phyloP scores from a whole-genome alignment of 2,329 filamentous ascomycete genomes.

The Aspergillus terreus region DNA sequence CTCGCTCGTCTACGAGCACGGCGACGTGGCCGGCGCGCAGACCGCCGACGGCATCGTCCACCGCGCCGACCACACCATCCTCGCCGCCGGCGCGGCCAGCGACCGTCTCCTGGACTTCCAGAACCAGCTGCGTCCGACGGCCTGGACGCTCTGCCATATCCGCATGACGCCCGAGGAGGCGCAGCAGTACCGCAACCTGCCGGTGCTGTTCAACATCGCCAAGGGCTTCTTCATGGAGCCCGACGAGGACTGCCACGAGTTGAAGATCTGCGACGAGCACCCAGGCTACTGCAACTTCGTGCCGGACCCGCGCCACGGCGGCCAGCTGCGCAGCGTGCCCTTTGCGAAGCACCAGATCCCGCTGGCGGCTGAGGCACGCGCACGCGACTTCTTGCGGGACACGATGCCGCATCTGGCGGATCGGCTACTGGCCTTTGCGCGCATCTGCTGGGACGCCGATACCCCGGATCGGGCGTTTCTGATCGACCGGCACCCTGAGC shows the following conservation, averaged over 20 bases:
- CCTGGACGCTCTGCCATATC: constrained; percentile 48
- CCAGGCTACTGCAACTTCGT: constrained; percentile 52
- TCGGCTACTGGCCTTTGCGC: constrained; percentile 47
- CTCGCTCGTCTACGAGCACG: constrained; percentile 31
- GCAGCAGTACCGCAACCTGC: constrained; percentile 38
- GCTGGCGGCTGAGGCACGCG: constrained; percentile 43
- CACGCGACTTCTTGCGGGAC: constrained; percentile 48
- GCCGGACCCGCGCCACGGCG: constrained; percentile 29
- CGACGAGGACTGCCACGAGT: constrained; percentile 35
- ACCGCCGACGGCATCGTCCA: constrained; percentile 37
- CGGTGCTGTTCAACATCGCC: constrained; percentile 46
- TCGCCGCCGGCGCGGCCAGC: constrained; percentile 43
- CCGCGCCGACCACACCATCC: constrained; percentile 38
- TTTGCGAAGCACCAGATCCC: constrained; percentile 45
- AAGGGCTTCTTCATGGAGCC: constrained; percentile 50
- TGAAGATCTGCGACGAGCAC: constrained; percentile 49
- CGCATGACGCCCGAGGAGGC: constrained; percentile 41
- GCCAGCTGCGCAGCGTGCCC: constrained; percentile 32
- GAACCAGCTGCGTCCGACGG: constrained; percentile 42
- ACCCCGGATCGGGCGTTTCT: constrained; percentile 53
- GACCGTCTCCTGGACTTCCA: constrained; percentile 43
- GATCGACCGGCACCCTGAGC: constrained; percentile 48
- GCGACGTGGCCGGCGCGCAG: constrained; percentile 39
- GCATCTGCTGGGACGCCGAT: constrained; percentile 57
- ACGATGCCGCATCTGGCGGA: constrained; percentile 52